Conservation (phyloP, 2,329 filamentous ascomycete genomes). For the Ophiostoma ulmi region DNA sequence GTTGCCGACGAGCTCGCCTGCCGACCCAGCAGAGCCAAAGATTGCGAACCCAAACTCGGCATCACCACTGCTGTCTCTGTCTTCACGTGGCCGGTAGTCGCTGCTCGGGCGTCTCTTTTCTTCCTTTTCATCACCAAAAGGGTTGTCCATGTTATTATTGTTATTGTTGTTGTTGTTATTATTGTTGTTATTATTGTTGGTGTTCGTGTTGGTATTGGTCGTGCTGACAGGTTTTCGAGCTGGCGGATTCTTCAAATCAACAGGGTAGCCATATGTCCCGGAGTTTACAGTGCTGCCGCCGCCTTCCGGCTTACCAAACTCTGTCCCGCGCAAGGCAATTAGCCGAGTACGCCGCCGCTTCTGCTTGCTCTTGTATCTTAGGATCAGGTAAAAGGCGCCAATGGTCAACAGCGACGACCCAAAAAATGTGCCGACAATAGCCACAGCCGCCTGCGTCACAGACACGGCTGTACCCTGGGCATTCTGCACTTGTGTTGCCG, state of each 20-base stretch:
- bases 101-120: conserved; percentile 18
- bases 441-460: conserved; percentile 40
- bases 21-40: not conserved
- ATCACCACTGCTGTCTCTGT: conserved; percentile 10
- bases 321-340: conserved; percentile 18
- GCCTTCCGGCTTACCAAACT: not conserved
- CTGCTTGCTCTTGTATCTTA: conserved; percentile 31
- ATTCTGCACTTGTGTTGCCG: conserved; percentile 32
- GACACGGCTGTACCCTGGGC: conserved; percentile 39
- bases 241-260: conserved; percentile 30
- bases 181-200: too few relatives aligned
- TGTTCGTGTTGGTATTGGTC: not conserved
- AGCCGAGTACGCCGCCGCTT: conserved; percentile 28
- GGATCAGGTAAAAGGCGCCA: conserved; percentile 36
- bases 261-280: conserved; percentile 28
- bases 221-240: conserved; percentile 12
- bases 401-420: conserved; percentile 41
- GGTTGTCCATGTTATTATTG: not conserved
- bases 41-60: not conserved
- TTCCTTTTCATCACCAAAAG: conserved; percentile 14
- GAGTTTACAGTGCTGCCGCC: conserved; percentile 12
- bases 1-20: not conserved
- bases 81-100: not conserved
- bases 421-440: conserved; percentile 41
- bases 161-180: not conserved